Base-by-base conservation (phyloP, 371 early-diverging fungal genomes). In the Smittium mucronatum region DNA sequence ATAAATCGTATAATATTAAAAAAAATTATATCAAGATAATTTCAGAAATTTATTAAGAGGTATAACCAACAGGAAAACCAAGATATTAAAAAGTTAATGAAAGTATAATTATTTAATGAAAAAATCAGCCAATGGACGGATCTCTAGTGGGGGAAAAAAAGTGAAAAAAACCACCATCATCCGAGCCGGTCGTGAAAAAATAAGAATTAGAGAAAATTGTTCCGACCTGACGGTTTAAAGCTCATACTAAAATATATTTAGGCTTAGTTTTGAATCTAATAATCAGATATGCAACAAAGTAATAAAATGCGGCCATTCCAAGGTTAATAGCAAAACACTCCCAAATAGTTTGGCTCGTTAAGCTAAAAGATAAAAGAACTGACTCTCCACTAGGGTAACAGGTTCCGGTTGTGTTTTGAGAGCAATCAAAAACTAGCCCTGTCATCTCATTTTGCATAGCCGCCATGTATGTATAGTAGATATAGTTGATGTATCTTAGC, bases 401-500 rank as follows among this genome's bases (percentile, higher is more conserved):
- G 0, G 36, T 36, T 0, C 21, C 59, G 0, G 1, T 36, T 1
- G 29, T 11, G 11, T 8, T 11, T 1, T 28, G 8, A 0, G 36
- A 66, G 63, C 79, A 79, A 0, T 36, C 34, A 67, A 79, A 78
- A 34, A 36, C 35, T 1, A 75, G 69, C 1, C 78, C 79, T 2
- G 25, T n/a, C 67, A 79, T 73, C 70, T 79, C 80, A 63, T 81
- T 81, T 60, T 73, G 74, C 70, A 75, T 67, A 25, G 75, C 64
- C 0, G 71, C 80, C 31, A 75, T 63, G 63, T 76, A 81, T 0
- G 75, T 63, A 35, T 82, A 81, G 69, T 70, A 74, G 30, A 70
- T 71, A 8, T 71, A 70, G 32, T 76, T 75, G 0, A 82, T 31
- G 47, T 75, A 82, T 66, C 75, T 74, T 11, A 84, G 71, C 80